Base-by-base conservation (phyloP, 2,329 filamentous ascomycete species). In the Juglanconis juglandina region DNA sequence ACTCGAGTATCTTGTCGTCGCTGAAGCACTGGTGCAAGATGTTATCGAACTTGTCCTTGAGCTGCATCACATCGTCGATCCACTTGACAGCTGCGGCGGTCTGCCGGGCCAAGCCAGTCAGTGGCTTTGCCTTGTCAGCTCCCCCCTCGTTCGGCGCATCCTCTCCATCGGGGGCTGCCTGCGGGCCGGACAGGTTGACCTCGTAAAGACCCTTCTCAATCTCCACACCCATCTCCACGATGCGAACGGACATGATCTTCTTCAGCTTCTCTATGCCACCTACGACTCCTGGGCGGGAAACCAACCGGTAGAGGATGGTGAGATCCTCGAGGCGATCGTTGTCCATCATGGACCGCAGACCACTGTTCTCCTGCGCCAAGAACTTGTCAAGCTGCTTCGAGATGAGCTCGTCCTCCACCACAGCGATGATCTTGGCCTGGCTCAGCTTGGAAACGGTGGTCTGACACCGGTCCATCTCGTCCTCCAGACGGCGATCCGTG, bases 21-120 rank as follows among this genome's bases (percentile, higher is more conserved):
- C 82, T 73, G 71, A 98, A 96, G 48, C 93, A 91, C 10, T 77
- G 73, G 47, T 77, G 78, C 85, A 89, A 92, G 62, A 99, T 84
- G 11, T 76, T 81, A 72, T 98, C 93, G 68, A 96, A 98, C 70
- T 95, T 96, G 67, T 90, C 87, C 74, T 98, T 97, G 34, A 99
- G 79, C 17, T 77, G 76, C 52, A 99, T 78, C 2, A 98, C 90
- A 68, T 96, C 92, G 67, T 96, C 91, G 2, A 98, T 94, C 95
- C 95, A 99, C 68, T 90, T 91, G 67, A 98, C 89, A 0, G 95
- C 95, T 1, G 92, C 90, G 0, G 86, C 84, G 0, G 95, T 98
- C 70, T 93, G 89, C 71, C 92, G 89, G 34, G 91, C 93, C 7
- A 87, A 78, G 1, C 84, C 77, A 62, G 78, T 84, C 42, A 83